Conservation (phyloP, 2,329 filamentous ascomycete genomes). For the Zarea fungicola region DNA sequence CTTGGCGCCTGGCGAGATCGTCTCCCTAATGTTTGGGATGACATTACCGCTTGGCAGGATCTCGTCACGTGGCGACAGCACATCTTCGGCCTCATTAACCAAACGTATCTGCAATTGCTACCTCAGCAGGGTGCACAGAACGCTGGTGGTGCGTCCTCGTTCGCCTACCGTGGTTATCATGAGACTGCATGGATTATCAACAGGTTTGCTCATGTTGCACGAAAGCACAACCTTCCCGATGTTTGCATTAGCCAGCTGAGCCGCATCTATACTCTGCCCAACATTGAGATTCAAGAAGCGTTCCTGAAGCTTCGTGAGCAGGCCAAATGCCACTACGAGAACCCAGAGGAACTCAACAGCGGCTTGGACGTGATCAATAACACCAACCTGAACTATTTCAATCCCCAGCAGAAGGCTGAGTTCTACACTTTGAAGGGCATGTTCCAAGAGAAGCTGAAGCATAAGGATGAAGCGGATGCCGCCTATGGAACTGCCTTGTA, state of each 20-base stretch:
- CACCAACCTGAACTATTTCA: slow-evolving; percentile 98
- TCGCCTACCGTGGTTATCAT: slow-evolving; percentile 94
- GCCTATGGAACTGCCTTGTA: slow-evolving; percentile 93
- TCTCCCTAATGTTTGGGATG: slow-evolving; percentile 96
- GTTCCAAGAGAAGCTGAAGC: slow-evolving; percentile 91
- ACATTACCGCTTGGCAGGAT: slow-evolving; percentile 99
- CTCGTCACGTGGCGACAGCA: slow-evolving; percentile 99
- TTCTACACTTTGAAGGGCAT: slow-evolving; percentile 99
- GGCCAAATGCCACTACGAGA: slow-evolving; percentile 98
- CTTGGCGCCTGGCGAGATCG: slow-evolving; percentile 94
- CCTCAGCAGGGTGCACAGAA: slow-evolving; percentile 71
- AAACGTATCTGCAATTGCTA: slow-evolving; percentile 80
- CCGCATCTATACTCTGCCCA: slow-evolving; percentile 95
- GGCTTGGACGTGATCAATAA: slow-evolving; percentile 99
- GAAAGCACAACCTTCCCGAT: slow-evolving; percentile 93
- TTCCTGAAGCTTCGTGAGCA: slow-evolving; percentile 98
- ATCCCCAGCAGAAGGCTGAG: slow-evolving; percentile 90
- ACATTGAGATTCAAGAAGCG: slow-evolving; percentile 98
- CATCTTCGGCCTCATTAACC: slow-evolving; percentile 96
- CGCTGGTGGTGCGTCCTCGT: slow-evolving; percentile 76
- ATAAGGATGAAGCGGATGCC: slow-evolving; percentile 86
- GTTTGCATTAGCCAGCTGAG: slow-evolving; percentile 97
- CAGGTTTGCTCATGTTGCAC: slow-evolving; percentile 92
- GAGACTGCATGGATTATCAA: slow-evolving; percentile 99
- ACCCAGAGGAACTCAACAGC: slow-evolving; percentile 82